Base-by-base conservation (phyloP, 2,329 filamentous ascomycete genomes). In the Cercospora sesami region DNA sequence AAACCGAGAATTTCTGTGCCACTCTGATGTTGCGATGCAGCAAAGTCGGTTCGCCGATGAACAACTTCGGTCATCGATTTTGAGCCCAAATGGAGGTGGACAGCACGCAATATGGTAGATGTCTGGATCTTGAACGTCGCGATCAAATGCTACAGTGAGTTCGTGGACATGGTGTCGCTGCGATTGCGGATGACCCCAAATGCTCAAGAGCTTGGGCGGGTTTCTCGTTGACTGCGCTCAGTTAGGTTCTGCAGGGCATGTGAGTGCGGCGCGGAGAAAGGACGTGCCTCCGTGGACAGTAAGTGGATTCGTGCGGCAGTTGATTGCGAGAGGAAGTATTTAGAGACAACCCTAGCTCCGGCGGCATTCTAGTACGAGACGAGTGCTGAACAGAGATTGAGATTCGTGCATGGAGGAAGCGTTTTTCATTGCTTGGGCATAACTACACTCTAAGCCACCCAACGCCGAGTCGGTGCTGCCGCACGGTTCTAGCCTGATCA, bases 381-480 rank as follows among this genome's bases (percentile, higher is more conserved):
- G 16, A 42, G 16, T n/a, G 36, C 2, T n/a, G 6, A 8, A 42
- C 16, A n/a, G 14, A 30, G 14, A 30, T 16, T 23, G 16, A n/a
- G 4, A 4, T 4, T 16, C 6, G 9, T 28, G 48, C 48, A 23
- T 36, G 64, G 66, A 60, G 64, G 67, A 68, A 72, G 68, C 65
- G 28, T 36, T 64, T 68, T 72, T 70, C 58, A 70, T 73, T 72
- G 70, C 68, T 61, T 67, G 51, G 67, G 61, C 65, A 66, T 69
- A 59, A 57, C 64, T 73, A 74, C 64, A 70, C 65, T 63, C 65
- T 64, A 66, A 72, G 71, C 71, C 69, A 53, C 66, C 69, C 63
- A 73, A 73, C 74, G 69, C 72, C 73, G 63, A 66, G 69, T 66
- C 71, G 65, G 72, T 70, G 69, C 71, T 63, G 57, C 60, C 12